Conservation (phyloP, 2,329 filamentous ascomycete genomes). For the Colletotrichum navitas region DNA sequence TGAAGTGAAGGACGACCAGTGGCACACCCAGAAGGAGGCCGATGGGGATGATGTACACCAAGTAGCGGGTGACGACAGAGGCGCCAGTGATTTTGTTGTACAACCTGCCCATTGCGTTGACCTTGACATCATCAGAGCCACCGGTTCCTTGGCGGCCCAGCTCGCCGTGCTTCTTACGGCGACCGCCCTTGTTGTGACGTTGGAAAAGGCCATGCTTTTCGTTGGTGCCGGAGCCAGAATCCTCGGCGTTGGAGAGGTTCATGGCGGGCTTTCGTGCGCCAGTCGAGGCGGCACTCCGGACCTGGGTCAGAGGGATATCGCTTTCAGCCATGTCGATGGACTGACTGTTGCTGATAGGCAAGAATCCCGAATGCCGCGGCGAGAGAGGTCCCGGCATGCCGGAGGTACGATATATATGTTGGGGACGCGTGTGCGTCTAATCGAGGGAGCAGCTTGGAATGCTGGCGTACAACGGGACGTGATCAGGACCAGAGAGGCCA, state of each 20-base stretch:
- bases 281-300: constrained; percentile 67
- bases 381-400: constrained; percentile 50
- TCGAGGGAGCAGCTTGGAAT: constrained; percentile 28
- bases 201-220: constrained; percentile 63
- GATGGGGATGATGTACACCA: constrained; percentile 76
- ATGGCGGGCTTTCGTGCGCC: constrained; percentile 64
- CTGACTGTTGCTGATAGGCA: constrained; percentile 54
- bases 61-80: constrained; percentile 73
- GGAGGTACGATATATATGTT: constrained; percentile 9
- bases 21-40: constrained; percentile 72
- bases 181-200: constrained; percentile 56
- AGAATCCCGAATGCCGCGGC: constrained; percentile 58
- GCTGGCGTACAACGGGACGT: constrained; percentile 9
- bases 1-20: constrained; percentile 66
- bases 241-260: constrained; percentile 52
- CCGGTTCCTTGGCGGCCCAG: constrained; percentile 59
- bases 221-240: constrained; percentile 49
- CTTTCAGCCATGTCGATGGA: constrained; percentile 51
- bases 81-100: constrained; percentile 75
- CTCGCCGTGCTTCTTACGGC: constrained; percentile 63
- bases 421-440: constrained; percentile 1
- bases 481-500: background rate
- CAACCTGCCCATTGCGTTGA: constrained; percentile 75
- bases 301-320: constrained; percentile 67
- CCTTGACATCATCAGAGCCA: constrained; percentile 63